phyloP scores from a whole-genome alignment of 2,329 filamentous ascomycete species.

The Trichoderma sp. region DNA sequence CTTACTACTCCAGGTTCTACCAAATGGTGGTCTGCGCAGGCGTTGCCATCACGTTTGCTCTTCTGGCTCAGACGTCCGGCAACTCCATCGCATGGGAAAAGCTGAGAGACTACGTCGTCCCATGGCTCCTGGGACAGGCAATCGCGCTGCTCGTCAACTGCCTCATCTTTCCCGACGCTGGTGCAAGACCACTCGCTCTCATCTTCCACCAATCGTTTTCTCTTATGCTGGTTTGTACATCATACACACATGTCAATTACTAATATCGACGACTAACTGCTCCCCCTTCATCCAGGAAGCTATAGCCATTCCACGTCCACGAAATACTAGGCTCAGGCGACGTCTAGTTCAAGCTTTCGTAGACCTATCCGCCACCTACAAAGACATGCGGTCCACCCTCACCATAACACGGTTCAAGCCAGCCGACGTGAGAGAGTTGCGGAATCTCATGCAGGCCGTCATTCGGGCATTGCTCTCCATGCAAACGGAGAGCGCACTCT shows the following conservation, averaged over 20 bases:
- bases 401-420: constrained; percentile 56
- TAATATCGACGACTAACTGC: not conserved
- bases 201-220: constrained; percentile 50
- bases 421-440: constrained; percentile 50
- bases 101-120: constrained; percentile 54
- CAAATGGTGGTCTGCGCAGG: constrained; percentile 58
- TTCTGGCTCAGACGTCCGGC: constrained; percentile 51
- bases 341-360: constrained; percentile 55
- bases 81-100: constrained; percentile 51
- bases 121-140: constrained; percentile 58
- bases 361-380: constrained; percentile 56
- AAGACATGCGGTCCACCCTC: constrained; percentile 60
- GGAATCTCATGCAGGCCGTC: constrained; percentile 58
- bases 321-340: constrained; percentile 41
- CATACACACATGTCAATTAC: not conserved
- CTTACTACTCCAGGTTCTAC: constrained; percentile 58
- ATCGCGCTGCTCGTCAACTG: constrained; percentile 53
- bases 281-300: constrained; percentile 32
- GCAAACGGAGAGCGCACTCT: constrained; percentile 50
- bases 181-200: constrained; percentile 53
- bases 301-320: constrained; percentile 36
- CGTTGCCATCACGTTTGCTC: constrained; percentile 56
- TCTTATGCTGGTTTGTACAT: constrained; percentile 46
- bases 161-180: constrained; percentile 56
- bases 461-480: constrained; percentile 56